Evolutionary conservation across 345 rosid genomes (phyloP).

Genomic region (Citrus hindsii): DNA sequence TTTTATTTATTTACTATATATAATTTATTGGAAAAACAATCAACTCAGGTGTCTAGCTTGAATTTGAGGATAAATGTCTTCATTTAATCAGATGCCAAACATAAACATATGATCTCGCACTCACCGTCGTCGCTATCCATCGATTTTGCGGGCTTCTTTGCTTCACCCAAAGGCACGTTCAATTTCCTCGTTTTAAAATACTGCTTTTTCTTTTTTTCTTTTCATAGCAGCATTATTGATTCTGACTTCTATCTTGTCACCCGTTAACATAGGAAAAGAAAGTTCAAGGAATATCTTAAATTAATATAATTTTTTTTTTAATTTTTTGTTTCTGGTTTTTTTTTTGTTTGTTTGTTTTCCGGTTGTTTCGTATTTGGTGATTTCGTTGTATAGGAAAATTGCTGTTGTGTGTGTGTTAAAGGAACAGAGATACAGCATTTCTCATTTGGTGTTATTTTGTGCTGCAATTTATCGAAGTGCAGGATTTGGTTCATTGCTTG

Average conservation of each 20-base stretch:
- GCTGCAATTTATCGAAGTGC: neutral
- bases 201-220: neutral
- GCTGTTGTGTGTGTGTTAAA: neutral
- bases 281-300: neutral
- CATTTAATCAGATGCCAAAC: neutral
- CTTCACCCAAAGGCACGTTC: slow-evolving; percentile 19
- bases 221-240: slow-evolving; percentile 13
- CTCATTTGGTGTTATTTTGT: neutral
- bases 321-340: neutral
- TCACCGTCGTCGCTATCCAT: neutral
- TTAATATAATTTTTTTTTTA: neutral
- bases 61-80: slow-evolving; percentile 4
- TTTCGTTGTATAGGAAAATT: neutral
- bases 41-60: neutral
- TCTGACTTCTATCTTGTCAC: neutral
- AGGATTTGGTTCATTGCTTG: slow-evolving; percentile 16
- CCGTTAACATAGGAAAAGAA: neutral
- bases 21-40: neutral
- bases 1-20: neutral
- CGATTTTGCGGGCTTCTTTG: neutral
- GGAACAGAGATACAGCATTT: neutral
- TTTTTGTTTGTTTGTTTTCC: neutral
- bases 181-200: neutral
- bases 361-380: neutral
- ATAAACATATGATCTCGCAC: neutral